phyloP scores from a whole-genome alignment of 2,329 filamentous ascomycete genomes.

The Aspergillus quadrilineatus region DNA sequence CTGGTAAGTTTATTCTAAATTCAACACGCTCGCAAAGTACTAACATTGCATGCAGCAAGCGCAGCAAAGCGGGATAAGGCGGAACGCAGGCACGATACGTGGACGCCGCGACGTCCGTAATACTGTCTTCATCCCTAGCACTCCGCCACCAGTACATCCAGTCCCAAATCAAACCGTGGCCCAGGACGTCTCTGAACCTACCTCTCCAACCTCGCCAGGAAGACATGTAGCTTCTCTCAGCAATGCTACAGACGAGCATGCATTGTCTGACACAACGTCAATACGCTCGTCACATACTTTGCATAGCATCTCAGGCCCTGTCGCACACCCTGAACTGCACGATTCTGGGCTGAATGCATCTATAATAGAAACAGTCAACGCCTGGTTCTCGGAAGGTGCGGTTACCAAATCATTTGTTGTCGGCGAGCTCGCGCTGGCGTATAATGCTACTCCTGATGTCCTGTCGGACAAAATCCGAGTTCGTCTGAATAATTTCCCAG shows the following conservation, averaged over 20 bases:
- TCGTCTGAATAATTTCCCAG: slow-evolving; percentile 80
- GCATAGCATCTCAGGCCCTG: slow-evolving; percentile 64
- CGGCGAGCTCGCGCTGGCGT: slow-evolving; percentile 85
- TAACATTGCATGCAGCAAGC: slow-evolving; percentile 32
- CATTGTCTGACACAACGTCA: slow-evolving; percentile 81
- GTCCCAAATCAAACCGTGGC: slow-evolving; percentile 27
- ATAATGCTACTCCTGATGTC: slow-evolving; percentile 54
- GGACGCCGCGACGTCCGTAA: slow-evolving; percentile 90
- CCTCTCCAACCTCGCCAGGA: slow-evolving; percentile 36
- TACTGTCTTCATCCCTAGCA: slow-evolving; percentile 73
- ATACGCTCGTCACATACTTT: slow-evolving; percentile 84
- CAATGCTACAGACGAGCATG: slow-evolving; percentile 62
- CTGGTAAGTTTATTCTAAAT: slow-evolving; percentile 16
- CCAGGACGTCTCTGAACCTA: slow-evolving; percentile 28
- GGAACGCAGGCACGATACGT: slow-evolving; percentile 73
- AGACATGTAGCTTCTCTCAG: slow-evolving; percentile 50
- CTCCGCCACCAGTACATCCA: slow-evolving; percentile 37
- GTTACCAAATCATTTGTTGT: slow-evolving; percentile 71
- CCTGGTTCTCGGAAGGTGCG: slow-evolving; percentile 72
- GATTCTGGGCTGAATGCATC: slow-evolving; percentile 81
- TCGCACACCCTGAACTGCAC: slow-evolving; percentile 78
- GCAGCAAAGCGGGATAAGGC: slow-evolving; percentile 56
- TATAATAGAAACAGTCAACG: slow-evolving; percentile 87
- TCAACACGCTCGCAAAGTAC: too few relatives aligned
- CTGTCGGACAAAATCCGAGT: slow-evolving; percentile 61